Percentiles rank a stretch among this genome's conserved stretches.
These are phyloP conservation scores for Chlamydomonas eustigma DNA, from an alignment of 139 green algal species.

Conservation along the genomic window DNA sequence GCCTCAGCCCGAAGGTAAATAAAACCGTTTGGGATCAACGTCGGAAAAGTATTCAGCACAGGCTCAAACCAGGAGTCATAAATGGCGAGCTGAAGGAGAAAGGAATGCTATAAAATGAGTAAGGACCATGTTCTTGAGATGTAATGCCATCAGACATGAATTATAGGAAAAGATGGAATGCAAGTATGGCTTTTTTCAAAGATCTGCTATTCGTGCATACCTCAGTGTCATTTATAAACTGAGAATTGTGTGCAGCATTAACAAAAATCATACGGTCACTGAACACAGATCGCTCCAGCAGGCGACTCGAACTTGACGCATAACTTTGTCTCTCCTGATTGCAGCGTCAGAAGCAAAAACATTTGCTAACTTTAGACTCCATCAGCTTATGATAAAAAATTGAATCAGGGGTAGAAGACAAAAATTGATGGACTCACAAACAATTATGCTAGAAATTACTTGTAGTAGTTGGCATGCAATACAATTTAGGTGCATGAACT, in stretches of 20 bases:
- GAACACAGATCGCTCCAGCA: slow-evolving; percentile 96
- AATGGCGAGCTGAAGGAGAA: slow-evolving; percentile 67
- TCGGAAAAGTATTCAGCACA: slow-evolving; percentile 51
- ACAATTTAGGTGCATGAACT: too few species aligned
- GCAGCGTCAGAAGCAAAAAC: too few species aligned
- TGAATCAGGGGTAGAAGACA: not conserved
- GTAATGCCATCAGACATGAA: too few species aligned
- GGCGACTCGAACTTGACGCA: slow-evolving; percentile 47
- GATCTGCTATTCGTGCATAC: too few species aligned
- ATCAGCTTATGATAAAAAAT: too few species aligned
- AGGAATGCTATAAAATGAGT: not conserved
- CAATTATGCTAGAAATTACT: too few species aligned
- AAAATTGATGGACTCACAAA: not conserved
- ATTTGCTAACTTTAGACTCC: too few species aligned
- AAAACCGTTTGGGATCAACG: slow-evolving; percentile 88
- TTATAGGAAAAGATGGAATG: too few species aligned
- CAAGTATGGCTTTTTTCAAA: too few species aligned
- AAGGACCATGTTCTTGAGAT: too few species aligned
- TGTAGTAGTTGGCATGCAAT: too few species aligned
- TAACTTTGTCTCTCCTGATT: slow-evolving; percentile 60
- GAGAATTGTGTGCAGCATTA: slow-evolving; percentile 70
- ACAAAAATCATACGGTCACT: slow-evolving; percentile 98
- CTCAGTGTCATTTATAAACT: slow-evolving; percentile 75
- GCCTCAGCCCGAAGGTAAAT: slow-evolving; percentile 83
- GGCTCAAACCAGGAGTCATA: slow-evolving; percentile 71